phyloP scores from a whole-genome alignment of 2,329 filamentous ascomycete genomes.

The Fusarium xylarioides region DNA sequence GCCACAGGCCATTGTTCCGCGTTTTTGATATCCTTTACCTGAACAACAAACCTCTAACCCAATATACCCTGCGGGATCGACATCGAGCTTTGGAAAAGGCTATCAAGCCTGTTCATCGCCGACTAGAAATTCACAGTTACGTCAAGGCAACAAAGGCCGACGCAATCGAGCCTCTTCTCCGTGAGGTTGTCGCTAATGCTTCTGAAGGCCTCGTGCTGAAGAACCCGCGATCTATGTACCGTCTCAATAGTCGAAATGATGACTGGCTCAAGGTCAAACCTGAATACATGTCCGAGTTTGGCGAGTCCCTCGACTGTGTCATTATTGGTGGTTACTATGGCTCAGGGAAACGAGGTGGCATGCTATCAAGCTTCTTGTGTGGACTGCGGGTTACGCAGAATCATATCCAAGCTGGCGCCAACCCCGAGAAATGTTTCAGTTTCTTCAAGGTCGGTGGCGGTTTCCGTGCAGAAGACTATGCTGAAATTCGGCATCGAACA shows the following conservation, averaged over 20 bases:
- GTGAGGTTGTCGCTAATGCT: conserved; percentile 84
- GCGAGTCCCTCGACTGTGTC: conserved; percentile 89
- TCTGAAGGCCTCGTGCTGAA: conserved; percentile 94
- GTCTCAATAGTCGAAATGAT: conserved; percentile 87
- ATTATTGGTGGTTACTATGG: conserved; percentile 95
- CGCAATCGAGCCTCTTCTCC: conserved; percentile 81
- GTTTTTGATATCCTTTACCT: conserved; percentile 93
- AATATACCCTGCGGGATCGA: conserved; percentile 84
- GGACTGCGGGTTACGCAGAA: conserved; percentile 80
- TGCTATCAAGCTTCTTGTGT: conserved; percentile 87
- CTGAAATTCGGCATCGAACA: conserved; percentile 81
- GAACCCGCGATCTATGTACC: conserved; percentile 87
- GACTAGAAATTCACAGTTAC: conserved; percentile 85
- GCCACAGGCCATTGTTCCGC: conserved; percentile 76
- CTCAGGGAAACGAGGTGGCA: conserved; percentile 83
- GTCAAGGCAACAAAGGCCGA: conserved; percentile 70
- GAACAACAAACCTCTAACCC: conserved; percentile 81
- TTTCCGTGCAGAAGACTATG: conserved; percentile 85
- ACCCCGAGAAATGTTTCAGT: conserved; percentile 83
- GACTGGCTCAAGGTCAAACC: conserved; percentile 99
- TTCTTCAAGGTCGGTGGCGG: conserved; percentile 99
- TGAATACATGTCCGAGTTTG: conserved; percentile 97
- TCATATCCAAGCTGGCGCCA: conserved; percentile 65
- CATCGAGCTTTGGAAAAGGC: conserved; percentile 76
- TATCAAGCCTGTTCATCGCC: conserved; percentile 74